These are phyloP conservation scores for Aphelidium insulamus DNA, from an alignment of 371 early-diverging fungal species.

Conservation along the genomic window DNA sequence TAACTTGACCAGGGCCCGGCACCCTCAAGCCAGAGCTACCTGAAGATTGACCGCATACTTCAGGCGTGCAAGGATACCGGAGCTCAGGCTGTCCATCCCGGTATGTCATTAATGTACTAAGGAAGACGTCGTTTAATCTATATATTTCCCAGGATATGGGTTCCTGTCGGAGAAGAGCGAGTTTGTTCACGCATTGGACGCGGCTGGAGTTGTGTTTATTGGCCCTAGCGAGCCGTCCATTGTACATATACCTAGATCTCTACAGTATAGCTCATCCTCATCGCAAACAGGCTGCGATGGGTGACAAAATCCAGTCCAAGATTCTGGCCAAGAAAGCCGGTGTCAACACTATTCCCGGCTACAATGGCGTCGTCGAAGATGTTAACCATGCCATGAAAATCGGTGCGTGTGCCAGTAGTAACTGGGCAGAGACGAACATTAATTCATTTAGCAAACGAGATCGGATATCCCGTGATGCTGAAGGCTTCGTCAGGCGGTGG, in stretches of 20 bases:
- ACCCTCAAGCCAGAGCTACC: slow-evolving; percentile 42
- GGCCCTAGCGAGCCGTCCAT: slow-evolving; percentile 57
- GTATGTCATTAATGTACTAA: slow-evolving; percentile 5
- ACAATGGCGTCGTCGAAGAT: slow-evolving; percentile 55
- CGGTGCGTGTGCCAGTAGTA: slow-evolving; percentile 9
- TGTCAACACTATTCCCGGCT: slow-evolving; percentile 76
- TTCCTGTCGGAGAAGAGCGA: slow-evolving; percentile 59
- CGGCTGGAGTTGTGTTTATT: slow-evolving; percentile 45
- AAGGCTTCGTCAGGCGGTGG: slow-evolving; percentile 83
- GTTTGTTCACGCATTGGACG: slow-evolving; percentile 42
- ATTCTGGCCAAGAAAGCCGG: slow-evolving; percentile 61
- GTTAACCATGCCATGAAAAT: slow-evolving; percentile 42
- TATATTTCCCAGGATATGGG: slow-evolving; percentile 45
- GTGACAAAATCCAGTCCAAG: slow-evolving; percentile 76
- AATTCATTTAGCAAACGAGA: slow-evolving; percentile 10
- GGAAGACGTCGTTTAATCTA: not conserved
- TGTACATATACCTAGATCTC: too few species aligned
- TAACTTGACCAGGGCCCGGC: slow-evolving; percentile 26
- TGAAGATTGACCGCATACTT: slow-evolving; percentile 35
- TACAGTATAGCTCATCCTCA: too few species aligned
- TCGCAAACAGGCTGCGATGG: slow-evolving; percentile 74
- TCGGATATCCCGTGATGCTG: slow-evolving; percentile 63
- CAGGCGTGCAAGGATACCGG: slow-evolving; percentile 27
- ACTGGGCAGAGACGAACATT: too few species aligned
- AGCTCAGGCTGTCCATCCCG: slow-evolving; percentile 60